phyloP scores from a whole-genome alignment of 1,139 yeast genomes.

The Candida gigantensis region DNA sequence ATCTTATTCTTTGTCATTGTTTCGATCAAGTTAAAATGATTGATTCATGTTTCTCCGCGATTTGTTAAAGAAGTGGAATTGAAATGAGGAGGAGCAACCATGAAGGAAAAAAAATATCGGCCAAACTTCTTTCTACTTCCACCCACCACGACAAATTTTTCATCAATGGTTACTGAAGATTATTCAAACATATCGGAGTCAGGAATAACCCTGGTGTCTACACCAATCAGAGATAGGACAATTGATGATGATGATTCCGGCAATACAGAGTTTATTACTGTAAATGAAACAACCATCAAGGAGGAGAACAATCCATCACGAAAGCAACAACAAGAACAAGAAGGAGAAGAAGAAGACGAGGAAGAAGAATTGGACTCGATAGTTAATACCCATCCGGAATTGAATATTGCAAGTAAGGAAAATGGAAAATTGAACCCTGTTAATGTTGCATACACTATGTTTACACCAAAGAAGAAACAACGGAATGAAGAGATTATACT shows the following conservation, averaged over 20 bases:
- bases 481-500: constrained; percentile 9
- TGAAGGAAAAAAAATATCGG: background rate
- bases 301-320: no score
- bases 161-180: constrained; percentile 2
- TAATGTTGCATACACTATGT: constrained; percentile 43
- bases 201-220: constrained; percentile 12
- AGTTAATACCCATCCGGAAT: constrained; percentile 33
- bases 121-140: background rate
- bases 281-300: constrained; percentile 4
- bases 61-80: no score
- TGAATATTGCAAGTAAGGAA: constrained; percentile 28
- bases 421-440: constrained; percentile 37
- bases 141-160: background rate
- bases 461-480: constrained; percentile 33
- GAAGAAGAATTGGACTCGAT: constrained; percentile 16
- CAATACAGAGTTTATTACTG: constrained; percentile 7
- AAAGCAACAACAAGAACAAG: constrained; percentile 6
- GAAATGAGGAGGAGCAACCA: no score
- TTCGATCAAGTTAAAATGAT: no score
- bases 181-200: constrained; percentile 10
- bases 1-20: no score
- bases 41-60: no score
- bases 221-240: constrained; percentile 10
- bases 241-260: constrained; percentile 1
- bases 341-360: constrained; percentile 1